A percentile compares a stretch with the other conserved stretches of the same genome.
Evolutionary conservation across 2,329 filamentous ascomycete genomes (phyloP).

Genomic region (Lasiodiplodia sp.): DNA sequence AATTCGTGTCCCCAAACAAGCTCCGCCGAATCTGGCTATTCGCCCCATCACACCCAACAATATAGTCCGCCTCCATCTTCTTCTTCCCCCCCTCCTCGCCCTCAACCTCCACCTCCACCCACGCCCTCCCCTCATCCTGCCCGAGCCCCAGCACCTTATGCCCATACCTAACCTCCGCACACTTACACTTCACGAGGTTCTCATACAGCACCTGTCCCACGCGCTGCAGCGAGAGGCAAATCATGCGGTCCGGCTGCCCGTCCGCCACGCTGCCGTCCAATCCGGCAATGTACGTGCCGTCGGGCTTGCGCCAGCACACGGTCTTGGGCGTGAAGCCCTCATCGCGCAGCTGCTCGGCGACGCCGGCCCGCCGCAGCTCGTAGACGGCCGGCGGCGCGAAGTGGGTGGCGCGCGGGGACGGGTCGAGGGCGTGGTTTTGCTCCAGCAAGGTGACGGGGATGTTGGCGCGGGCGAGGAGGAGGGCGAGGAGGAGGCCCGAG

Average conservation of each 20-base stretch:
- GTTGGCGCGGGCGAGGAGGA: constrained; percentile 58
- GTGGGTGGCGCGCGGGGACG: constrained; percentile 65
- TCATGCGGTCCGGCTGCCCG: constrained; percentile 29
- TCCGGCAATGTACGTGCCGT: constrained; percentile 28
- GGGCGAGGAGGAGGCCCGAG: constrained; percentile 42
- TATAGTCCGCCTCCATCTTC: constrained; percentile 49
- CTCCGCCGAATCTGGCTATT: constrained; percentile 63
- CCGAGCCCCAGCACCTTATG: constrained; percentile 31
- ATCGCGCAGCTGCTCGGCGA: constrained; percentile 55
- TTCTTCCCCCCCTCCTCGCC: background rate
- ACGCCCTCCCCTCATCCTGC: constrained; percentile 31
- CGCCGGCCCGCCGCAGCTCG: constrained; percentile 62
- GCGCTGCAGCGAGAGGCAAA: constrained; percentile 30
- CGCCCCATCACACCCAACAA: constrained; percentile 74
- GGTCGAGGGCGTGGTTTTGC: constrained; percentile 58
- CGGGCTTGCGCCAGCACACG: constrained; percentile 52
- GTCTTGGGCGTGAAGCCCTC: constrained; percentile 48
- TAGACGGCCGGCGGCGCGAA: constrained; percentile 63
- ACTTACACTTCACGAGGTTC: constrained; percentile 5
- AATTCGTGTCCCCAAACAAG: constrained; percentile 41
- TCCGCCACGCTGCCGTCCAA: constrained; percentile 23
- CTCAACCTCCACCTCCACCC: constrained; percentile 30
- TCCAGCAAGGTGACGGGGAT: constrained; percentile 62
- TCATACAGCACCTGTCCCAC: constrained; percentile 25
- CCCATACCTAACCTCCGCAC: constrained; percentile 26